Base-by-base conservation (phyloP, 164 flowering plant genomes). In the Annona cherimola region DNA sequence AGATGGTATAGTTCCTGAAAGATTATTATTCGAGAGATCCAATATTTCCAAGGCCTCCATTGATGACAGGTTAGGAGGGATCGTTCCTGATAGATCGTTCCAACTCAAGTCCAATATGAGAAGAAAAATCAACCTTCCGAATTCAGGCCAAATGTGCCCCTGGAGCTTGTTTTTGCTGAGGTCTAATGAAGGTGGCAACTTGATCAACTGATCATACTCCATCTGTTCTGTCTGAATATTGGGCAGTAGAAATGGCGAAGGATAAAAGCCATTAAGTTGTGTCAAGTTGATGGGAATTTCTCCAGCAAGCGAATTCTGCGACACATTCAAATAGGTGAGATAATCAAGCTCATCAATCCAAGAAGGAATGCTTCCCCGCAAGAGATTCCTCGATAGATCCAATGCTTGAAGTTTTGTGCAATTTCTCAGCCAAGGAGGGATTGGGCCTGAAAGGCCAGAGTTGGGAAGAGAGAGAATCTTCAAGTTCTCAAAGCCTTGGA, bases 11-110 rank as follows among this genome's bases (percentile, higher is more conserved):
- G 41, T 71, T 62, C 78, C 81, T 3, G 76, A 57, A 4, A 79
- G 35, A 69, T 66, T 72, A 45, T 79, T 79, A 35, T 66, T 41
- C 0, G 78, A 73, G 65, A 79, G 67, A 61, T 79, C 76, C 74
- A 79, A 73, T 1, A 20, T 20, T 50, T 75, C 76, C n/a, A 79
- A 55, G 68, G 40, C 73, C 16, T 12, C 3, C 81, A 79, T 79
- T 19, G 68, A 54, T 2, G 75, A 69, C 14, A 73, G 16, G 19
- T 62, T 55, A 19, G 1, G 41, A 2, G 78, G 74, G 60, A 71
- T 67, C 26, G 66, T 45, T 6, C 63, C 69, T 59, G 69, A 39
- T 41, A 70, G 66, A 61, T 63, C 4, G 45, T 79, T 79, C 40
- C 9, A 19, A 42, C 69, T 70, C 42, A 79, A 57, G 35, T 69